phyloP scores from a whole-genome alignment of 371 early-diverging fungal genomes.

The Mucor plumbeus region DNA sequence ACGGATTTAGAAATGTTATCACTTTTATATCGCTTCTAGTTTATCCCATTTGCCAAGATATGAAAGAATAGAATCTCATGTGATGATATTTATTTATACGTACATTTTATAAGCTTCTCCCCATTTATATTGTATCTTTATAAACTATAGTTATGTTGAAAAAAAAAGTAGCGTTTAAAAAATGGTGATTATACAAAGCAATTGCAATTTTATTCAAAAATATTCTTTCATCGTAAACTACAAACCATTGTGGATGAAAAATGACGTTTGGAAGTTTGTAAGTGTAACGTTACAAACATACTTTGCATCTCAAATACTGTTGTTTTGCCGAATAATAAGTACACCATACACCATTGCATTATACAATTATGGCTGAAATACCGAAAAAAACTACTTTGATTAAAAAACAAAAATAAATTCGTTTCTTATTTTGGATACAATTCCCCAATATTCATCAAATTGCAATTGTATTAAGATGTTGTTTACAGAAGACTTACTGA shows the following conservation, averaged over 20 bases:
- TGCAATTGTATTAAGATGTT: not conserved
- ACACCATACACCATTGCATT: not conserved
- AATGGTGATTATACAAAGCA: not conserved
- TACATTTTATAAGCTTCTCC: not conserved
- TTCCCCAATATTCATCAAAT: not conserved
- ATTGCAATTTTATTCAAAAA: not conserved
- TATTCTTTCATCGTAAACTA: not conserved
- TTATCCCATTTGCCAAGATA: not conserved
- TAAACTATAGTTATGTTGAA: not conserved
- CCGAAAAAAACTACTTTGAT: no score
- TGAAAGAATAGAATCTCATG: not conserved
- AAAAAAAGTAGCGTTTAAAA: no score
- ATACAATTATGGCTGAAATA: no score
- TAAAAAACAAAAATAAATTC: no score
- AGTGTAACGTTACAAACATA: not conserved
- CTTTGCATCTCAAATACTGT: no score
- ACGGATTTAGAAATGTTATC: conserved; percentile 5
- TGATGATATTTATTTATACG: not conserved
- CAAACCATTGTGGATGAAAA: not conserved
- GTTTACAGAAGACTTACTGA: no score
- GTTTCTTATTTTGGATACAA: not conserved
- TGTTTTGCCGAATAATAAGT: not conserved
- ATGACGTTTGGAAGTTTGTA: not conserved
- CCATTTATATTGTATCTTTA: not conserved
- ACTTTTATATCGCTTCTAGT: not conserved